Conservation (phyloP, 1,139 yeast genomes). For the Geotrichum reessii region DNA sequence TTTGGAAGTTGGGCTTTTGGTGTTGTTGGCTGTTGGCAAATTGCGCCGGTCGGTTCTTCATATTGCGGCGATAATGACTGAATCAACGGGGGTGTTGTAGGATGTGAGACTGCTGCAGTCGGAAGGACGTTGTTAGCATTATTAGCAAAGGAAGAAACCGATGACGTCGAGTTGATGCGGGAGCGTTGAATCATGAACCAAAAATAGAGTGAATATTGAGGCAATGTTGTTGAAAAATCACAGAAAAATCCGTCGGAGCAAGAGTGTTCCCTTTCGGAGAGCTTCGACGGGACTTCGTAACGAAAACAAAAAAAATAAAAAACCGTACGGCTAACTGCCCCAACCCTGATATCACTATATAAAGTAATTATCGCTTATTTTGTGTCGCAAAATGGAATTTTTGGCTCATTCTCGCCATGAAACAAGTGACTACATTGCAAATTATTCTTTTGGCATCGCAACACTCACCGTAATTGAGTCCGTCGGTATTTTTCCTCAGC, state of each 20-base stretch:
- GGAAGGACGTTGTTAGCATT: slow-evolving; percentile 10
- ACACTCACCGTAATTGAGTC: background rate
- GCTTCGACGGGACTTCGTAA: background rate
- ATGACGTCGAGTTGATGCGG: slow-evolving; percentile 31
- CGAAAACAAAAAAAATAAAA: background rate
- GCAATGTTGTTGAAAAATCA: slow-evolving; percentile 17
- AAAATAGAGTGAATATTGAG: slow-evolving; percentile 6
- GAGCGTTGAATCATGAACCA: slow-evolving; percentile 24
- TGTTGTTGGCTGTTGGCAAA: slow-evolving; percentile 20
- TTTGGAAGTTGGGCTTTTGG: background rate
- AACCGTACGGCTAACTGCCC: background rate
- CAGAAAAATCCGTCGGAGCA: background rate
- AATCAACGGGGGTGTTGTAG: background rate
- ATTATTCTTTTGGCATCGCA: background rate
- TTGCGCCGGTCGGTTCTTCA: slow-evolving; percentile 16
- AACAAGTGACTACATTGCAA: background rate
- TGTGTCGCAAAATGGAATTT: background rate
- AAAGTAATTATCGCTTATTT: background rate
- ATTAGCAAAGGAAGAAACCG: slow-evolving; percentile 23
- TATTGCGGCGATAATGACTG: background rate
- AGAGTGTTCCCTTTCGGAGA: background rate
- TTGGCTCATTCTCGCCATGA: background rate
- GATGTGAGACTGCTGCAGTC: background rate
- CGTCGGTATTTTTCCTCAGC: background rate
- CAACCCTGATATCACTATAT: background rate